These are phyloP conservation scores for Bruguiera sexangula DNA, from an alignment of 345 rosid genomes.

Conservation along the genomic window DNA sequence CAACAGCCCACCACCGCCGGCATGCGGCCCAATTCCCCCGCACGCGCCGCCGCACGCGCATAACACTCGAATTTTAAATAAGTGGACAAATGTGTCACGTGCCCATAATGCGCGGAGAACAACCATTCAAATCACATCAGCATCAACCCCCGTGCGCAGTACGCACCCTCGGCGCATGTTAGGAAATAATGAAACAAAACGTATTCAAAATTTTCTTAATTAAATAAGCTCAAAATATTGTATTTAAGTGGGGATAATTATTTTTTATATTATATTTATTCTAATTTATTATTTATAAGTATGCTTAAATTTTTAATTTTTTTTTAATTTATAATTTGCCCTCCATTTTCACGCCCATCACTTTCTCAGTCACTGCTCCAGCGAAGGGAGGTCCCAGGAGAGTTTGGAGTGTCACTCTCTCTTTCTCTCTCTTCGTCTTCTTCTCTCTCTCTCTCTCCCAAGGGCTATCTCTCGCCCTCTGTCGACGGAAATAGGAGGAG, in stretches of 20 bases:
- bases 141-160: not conserved
- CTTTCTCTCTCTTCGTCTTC: not conserved
- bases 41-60: not conserved
- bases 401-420: conserved; percentile 3
- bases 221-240: too few relatives aligned
- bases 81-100: too few relatives aligned
- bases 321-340: not conserved
- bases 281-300: too few relatives aligned
- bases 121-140: too few relatives aligned
- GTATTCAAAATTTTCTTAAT: not conserved
- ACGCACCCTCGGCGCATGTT: conserved; percentile 10
- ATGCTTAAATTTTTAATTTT: not conserved
- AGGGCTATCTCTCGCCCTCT: too few relatives aligned
- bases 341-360: conserved; percentile 12
- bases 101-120: too few relatives aligned
- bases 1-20: not conserved
- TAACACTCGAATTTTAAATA: too few relatives aligned
- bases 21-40: not conserved
- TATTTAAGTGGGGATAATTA: too few relatives aligned
- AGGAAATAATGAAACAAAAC: not conserved
- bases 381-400: not conserved
- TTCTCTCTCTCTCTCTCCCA: not conserved
- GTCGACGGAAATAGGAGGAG: not conserved
- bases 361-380: conserved; percentile 5
- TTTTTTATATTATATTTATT: too few relatives aligned